Evolutionary conservation across 768 basidiomycete genomes (phyloP).

Genomic region (Kwoniella sp.): DNA sequence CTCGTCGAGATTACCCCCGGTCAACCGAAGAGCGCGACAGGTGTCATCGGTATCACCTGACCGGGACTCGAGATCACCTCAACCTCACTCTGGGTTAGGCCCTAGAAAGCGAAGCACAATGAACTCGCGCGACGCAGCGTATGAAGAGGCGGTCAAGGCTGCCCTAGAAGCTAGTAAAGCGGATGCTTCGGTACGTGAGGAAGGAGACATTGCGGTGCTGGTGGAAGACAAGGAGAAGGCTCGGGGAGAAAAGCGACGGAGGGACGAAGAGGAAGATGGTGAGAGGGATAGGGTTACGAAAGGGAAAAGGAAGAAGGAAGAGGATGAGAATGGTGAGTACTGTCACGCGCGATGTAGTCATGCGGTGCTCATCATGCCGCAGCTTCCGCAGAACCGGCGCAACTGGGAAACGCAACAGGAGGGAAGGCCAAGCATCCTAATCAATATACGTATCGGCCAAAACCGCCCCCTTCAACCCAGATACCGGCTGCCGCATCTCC

Average conservation of each 20-base stretch:
- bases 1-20: constrained; percentile 1
- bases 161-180: constrained; percentile 39
- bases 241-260: constrained; percentile 26
- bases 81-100: constrained; percentile 17
- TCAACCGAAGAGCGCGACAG: constrained; percentile 1
- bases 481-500: constrained; percentile 25
- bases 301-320: constrained; percentile 52
- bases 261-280: constrained; percentile 23
- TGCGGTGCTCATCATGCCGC: constrained; percentile 5
- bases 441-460: constrained; percentile 55
- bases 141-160: constrained; percentile 67
- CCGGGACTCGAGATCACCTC: constrained; percentile 15
- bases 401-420: too few species aligned
- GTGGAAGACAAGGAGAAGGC: constrained; percentile 56
- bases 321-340: constrained; percentile 41
- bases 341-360: too few species aligned
- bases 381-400: constrained; percentile 7
- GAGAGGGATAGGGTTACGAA: constrained; percentile 44
- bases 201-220: constrained; percentile 11
- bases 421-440: constrained; percentile 53
- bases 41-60: constrained; percentile 11
- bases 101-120: constrained; percentile 90
- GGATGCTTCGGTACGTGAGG: constrained; percentile 51
- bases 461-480: constrained; percentile 22
- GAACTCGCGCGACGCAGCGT: constrained; percentile 88